Evolutionary conservation across 192 early-diverging fungal genomes (phyloP).

Genomic region (Pecoramyces ruminantium): DNA sequence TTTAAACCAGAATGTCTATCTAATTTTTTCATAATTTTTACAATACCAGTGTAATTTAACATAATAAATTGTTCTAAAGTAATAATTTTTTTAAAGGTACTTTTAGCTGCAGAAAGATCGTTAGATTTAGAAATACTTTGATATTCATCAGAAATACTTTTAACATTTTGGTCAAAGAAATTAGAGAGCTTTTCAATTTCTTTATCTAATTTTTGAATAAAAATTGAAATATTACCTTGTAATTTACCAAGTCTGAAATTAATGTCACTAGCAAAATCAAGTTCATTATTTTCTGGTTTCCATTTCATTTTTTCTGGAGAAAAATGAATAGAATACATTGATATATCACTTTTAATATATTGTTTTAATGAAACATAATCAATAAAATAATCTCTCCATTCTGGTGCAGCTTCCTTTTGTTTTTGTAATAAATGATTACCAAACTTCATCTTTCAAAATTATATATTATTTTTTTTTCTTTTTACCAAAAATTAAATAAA

Average conservation of each 20-base stretch:
- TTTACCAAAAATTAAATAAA: too few species aligned
- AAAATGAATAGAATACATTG: constrained; percentile 16
- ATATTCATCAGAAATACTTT: not conserved
- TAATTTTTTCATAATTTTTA: constrained; percentile 75
- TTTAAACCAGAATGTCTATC: constrained; percentile 63
- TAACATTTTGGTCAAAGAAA: constrained; percentile 6
- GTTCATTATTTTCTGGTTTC: not conserved
- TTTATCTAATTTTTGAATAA: constrained; percentile 44
- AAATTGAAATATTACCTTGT: constrained; percentile 40
- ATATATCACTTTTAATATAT: constrained; percentile 43
- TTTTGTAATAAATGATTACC: not conserved
- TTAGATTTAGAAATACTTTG: not conserved
- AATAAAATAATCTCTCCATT: constrained; percentile 51
- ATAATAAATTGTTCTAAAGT: constrained; percentile 66
- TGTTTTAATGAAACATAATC: constrained; percentile 51
- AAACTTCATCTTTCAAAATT: not conserved
- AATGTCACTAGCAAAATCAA: constrained; percentile 34
- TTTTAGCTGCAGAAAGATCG: constrained; percentile 5
- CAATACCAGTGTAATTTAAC: constrained; percentile 69
- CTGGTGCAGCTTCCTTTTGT: constrained; percentile 7
- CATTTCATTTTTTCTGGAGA: not conserved
- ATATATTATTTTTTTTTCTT: too few species aligned
- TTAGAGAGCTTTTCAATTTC: constrained; percentile 41
- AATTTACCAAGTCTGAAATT: constrained; percentile 30
- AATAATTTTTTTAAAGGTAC: constrained; percentile 40